Evolutionary conservation across 2,329 filamentous ascomycete genomes (phyloP).

Genomic region (Hypoxylon sp.): DNA sequence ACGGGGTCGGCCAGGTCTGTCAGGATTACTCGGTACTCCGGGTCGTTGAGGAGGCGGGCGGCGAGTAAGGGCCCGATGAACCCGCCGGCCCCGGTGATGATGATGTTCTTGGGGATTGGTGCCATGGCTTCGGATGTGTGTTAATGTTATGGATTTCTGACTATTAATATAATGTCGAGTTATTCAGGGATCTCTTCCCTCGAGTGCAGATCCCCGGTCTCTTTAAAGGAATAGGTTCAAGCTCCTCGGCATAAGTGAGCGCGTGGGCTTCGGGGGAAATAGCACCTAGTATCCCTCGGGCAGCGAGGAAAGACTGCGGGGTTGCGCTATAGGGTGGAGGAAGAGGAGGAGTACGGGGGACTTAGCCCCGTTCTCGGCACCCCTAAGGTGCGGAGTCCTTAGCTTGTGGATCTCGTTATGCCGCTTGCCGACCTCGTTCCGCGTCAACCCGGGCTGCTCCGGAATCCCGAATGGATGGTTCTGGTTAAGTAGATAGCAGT

Average conservation of each 20-base stretch:
- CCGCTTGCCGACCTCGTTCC: slow-evolving; percentile 12
- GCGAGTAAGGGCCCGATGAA: slow-evolving; percentile 58
- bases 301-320: slow-evolving; percentile 31
- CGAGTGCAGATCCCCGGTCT: slow-evolving; percentile 7
- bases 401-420: slow-evolving; percentile 19
- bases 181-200: slow-evolving; percentile 1
- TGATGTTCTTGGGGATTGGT: slow-evolving; percentile 52
- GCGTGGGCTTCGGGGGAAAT: slow-evolving; percentile 31
- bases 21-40: slow-evolving; percentile 58
- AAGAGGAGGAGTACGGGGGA: slow-evolving; percentile 13
- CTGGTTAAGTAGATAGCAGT: not conserved
- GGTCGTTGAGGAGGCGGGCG: slow-evolving; percentile 58
- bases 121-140: slow-evolving; percentile 41
- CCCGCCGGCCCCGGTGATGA: slow-evolving; percentile 56
- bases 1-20: slow-evolving; percentile 70
- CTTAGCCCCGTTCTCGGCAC: slow-evolving; percentile 14
- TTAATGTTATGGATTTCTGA: not conserved
- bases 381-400: slow-evolving; percentile 27
- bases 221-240: slow-evolving; percentile 13
- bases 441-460: slow-evolving; percentile 6
- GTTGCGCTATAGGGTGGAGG: slow-evolving; percentile 16
- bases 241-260: slow-evolving; percentile 24
- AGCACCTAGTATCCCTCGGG: slow-evolving; percentile 24
- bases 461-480: not conserved
- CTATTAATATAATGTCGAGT: not conserved